Base-by-base conservation (phyloP, 192 early-diverging fungal genomes). In the Kappamyces sp. region DNA sequence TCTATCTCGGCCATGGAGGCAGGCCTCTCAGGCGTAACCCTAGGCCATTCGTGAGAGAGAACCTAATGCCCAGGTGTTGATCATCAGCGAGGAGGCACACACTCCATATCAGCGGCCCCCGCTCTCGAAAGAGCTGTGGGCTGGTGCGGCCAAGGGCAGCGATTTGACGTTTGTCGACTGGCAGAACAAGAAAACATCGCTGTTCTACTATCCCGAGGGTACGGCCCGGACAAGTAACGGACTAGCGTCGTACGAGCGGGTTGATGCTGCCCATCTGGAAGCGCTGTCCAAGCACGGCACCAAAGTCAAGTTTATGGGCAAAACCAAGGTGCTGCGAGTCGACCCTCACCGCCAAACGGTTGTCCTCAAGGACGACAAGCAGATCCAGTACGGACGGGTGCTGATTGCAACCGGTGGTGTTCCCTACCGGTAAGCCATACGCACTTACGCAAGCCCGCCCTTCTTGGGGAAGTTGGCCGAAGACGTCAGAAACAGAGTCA, bases 61-160 rank as follows among this genome's bases (percentile, higher is more conserved):
- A 23, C 79, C 84, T 3, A 40, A 70, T 42, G 84, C 82, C 31
- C 69, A 77, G n/a, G 71, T 84, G 15, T 69, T 85, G 47, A 78
- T 85, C 49, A 76, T 85, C 60, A 74, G 74, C 9, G 76, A 71
- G 39, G 79, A 85, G 55, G 65, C 63, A 15, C 54, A 70, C 51
- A 66, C 69, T 51, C 84, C 84, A 23, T 83, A 86, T 52, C 72
- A 77, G 74, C 73, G 84, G 12, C 84, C 84, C 10, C 84, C 82
- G 48, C 65, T 86, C 51, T 78, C 78, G 44, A 86, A 86, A 62
- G 84, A 86, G 61, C 71, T 86, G 64, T 86, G 84, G 84, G 72
- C 74, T 55, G 66, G 69, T 46, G 58, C 63, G 10, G 59, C 65
- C 6, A 59, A 65, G 10, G 62, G 65, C 15, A 58, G 65, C 33